Evolutionary conservation across 768 basidiomycete genomes (phyloP), one percentile per base, ranked within the genome.

Genomic region (Tylopilus cervinicoccineus): DNA sequence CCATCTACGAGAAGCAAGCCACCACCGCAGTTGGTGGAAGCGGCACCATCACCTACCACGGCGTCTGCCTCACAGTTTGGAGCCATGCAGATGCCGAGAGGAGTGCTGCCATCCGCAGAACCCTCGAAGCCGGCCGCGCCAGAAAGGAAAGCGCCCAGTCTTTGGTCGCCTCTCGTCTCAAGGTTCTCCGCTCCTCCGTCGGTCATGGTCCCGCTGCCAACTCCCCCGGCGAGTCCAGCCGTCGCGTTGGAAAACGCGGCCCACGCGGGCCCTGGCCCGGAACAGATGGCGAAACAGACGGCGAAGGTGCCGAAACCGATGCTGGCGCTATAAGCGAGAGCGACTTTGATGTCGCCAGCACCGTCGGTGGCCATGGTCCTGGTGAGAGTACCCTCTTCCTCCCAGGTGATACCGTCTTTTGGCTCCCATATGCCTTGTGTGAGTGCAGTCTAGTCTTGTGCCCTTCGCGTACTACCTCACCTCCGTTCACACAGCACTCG

Each of bases 381-480:
- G 88, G 91, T 7, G 90, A 90, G 67, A 92, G 89, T 64, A 92
- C 90, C 4, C 72, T 93, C 28, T 93, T 93, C 71, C 73, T 93
- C 24, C 89, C 90, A 1, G 88, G 87, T 1, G 90, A 93, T 58
- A 88, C 90, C 14, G 90, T 92, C 26, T 93, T 94, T 61, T 96
- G 93, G 94, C 77, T 96, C 32, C 94, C 94, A 4, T 95, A 94
- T 61, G 87, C 89, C 2, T 72, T 96, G 33, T 92, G 91, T 91
- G 61, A 67, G 85, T 76, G 16, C 22, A 17, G 53, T 45, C 50
- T 32, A 50, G 28, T 37, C 0, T 2, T 26, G 12, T 43, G 9
- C 52, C 36, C n/a, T 13, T 41, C 38, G 17, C 43, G 23, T 38
- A 29, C 51, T 38, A 29, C 51, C 42, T 64, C 23, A 56, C 31